These are phyloP conservation scores for Viola odorata DNA, from an alignment of 345 rosid genomes.

Conservation along the genomic window DNA sequence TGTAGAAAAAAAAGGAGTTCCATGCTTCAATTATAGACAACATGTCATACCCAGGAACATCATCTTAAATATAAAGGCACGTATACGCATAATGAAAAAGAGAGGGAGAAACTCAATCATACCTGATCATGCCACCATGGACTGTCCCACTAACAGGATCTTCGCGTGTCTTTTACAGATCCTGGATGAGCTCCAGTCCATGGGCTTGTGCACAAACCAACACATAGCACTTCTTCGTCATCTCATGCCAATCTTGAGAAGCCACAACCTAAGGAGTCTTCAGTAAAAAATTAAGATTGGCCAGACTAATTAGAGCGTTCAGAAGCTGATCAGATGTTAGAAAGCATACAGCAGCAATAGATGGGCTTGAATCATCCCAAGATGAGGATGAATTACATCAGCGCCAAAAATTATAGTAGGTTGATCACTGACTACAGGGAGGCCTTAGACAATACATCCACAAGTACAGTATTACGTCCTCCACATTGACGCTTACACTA, in stretches of 20 bases:
- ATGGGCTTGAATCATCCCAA: too few species aligned
- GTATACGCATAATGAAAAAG: neutral
- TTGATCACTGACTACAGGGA: too few species aligned
- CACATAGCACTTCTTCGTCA: conserved; percentile 94
- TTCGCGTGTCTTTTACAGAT: conserved; percentile 84
- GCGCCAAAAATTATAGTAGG: too few species aligned
- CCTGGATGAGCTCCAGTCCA: conserved; percentile 97
- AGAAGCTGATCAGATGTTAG: neutral
- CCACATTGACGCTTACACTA: too few species aligned
- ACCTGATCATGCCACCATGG: conserved; percentile 99
- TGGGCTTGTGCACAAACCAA: conserved; percentile 98
- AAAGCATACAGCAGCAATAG: conserved; percentile 84
- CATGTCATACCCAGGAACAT: neutral
- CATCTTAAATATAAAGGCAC: neutral
- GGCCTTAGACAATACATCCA: too few species aligned
- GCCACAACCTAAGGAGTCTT: conserved; percentile 66
- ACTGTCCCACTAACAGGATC: conserved; percentile 88
- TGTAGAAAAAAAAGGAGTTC: conserved; percentile 89
- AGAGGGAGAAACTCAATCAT: conserved; percentile 6
- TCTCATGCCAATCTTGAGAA: conserved; percentile 99
- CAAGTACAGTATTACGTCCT: too few species aligned
- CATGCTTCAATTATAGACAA: conserved; percentile 23
- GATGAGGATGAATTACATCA: too few species aligned
- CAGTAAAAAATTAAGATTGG: neutral
- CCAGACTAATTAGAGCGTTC: neutral